Conservation (phyloP, 306 rosid species). For the Medicago arabica region DNA sequence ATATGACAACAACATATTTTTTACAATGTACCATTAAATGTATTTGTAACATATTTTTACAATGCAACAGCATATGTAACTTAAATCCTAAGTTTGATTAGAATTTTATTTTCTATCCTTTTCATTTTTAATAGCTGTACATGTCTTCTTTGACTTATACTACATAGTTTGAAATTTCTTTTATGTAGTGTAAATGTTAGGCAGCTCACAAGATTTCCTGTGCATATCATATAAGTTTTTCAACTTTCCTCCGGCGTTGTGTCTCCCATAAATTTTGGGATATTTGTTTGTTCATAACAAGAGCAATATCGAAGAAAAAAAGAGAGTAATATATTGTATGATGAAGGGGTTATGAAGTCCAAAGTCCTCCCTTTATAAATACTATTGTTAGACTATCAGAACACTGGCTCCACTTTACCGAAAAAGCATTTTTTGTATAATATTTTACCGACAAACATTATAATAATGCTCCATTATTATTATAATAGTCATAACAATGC, state of each 20-base stretch:
- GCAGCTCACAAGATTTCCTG: conserved; percentile 18
- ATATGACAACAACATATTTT: too few relatives aligned
- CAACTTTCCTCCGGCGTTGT: not conserved
- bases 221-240: not conserved
- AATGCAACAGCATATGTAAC: too few relatives aligned
- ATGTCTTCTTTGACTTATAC: not conserved
- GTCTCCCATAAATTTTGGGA: conserved; percentile 4
- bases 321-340: not conserved
- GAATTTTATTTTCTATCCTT: too few relatives aligned
- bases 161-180: not conserved
- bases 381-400: not conserved
- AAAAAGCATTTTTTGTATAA: not conserved
- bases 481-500: not conserved
- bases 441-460: not conserved
- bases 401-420: not conserved
- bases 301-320: not conserved
- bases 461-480: not conserved
- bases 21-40: too few relatives aligned
- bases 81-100: too few relatives aligned
- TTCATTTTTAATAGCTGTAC: too few relatives aligned
- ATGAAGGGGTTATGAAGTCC: conserved; percentile 17
- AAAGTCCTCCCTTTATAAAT: not conserved
- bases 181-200: not conserved
- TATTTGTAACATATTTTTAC: too few relatives aligned
- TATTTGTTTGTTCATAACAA: conserved; percentile 15